phyloP scores from a whole-genome alignment of 805 yeast genomes.

The Starmerella stigmatis region DNA sequence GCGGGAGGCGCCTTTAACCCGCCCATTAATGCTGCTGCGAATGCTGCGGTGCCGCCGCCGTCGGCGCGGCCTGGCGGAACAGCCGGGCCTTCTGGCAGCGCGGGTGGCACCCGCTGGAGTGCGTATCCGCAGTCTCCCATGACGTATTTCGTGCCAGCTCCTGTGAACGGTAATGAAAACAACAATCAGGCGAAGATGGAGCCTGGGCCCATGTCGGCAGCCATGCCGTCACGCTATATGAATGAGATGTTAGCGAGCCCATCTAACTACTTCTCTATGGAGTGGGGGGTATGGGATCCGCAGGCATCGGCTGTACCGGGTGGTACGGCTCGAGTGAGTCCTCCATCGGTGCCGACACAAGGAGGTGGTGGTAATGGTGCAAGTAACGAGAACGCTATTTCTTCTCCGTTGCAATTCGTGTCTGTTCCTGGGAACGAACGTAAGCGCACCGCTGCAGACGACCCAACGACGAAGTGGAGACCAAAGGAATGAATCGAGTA shows the following conservation, averaged over 20 bases:
- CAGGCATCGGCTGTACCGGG: constrained; percentile 14
- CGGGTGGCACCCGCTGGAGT: constrained; percentile 13
- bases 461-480: not conserved
- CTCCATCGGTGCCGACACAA: not conserved
- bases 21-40: no score
- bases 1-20: no score
- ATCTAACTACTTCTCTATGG: constrained; percentile 56
- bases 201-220: constrained; percentile 59
- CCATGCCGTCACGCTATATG: constrained; percentile 55
- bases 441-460: constrained; percentile 3
- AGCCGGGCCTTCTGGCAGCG: not conserved
- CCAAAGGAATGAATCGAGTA: not conserved
- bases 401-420: constrained; percentile 3
- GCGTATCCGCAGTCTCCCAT: constrained; percentile 18
- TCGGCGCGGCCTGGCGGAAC: no score
- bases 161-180: constrained; percentile 1
- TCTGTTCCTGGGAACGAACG: not conserved
- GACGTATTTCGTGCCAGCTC: constrained; percentile 15
- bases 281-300: constrained; percentile 37
- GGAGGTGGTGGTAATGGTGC: not conserved
- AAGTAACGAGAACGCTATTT: not conserved
- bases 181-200: constrained; percentile 34
- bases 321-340: constrained; percentile 10
- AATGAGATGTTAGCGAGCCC: constrained; percentile 74
- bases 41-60: no score